Base-by-base conservation (phyloP, 2,329 filamentous ascomycete genomes). In the Ilyonectria mors-panacis region DNA sequence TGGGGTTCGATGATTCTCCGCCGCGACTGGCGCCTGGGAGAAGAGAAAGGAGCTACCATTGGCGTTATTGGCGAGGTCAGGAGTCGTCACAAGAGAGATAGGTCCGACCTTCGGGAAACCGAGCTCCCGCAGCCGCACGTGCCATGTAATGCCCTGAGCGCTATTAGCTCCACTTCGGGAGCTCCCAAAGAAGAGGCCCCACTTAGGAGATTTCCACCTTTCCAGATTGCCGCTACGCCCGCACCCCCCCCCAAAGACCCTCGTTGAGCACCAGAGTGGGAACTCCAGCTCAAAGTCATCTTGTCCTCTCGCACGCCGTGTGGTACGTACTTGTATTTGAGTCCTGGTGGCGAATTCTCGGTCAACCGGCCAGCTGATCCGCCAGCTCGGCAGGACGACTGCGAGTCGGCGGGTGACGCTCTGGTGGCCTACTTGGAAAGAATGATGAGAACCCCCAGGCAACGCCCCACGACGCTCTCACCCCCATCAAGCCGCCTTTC, bases 121-220 rank as follows among this genome's bases (percentile, higher is more conserved):
- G 70, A 59, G 42, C 44, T 71, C 71, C 65, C 68, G 67, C 60
- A 59, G 19, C 51, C 59, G 73, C 73, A 75, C 71, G 71, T 73
- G 65, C 73, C 73, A 54, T 64, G 48, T 48, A 26, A 57, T 63
- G 65, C 55, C 55, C 73, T 59, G 23, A 70, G 65, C 71, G 66
- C 59, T 50, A 57, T 64, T 66, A 57, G 66, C 66, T 50, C 47
- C 65, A 58, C 63, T 54, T 66, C 63, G 58, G 50, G 28, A 53
- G 50, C 48, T n/a, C 39, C 15, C 39, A 42, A 42, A n/a, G n/a
- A 42, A 39, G n/a, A 42, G n/a, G 15, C 28, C 26, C 47, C 26
- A 30, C 47, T 42, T 47, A 7, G 42, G 35, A 48, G 42, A 33
- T 45, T 19, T 39, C 48, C 23, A 54, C 8, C 13, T 39, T n/a